Evolutionary conservation across 495 filamentous ascomycete genomes (phyloP).

Genomic region (Sphaerosporella brunnea): DNA sequence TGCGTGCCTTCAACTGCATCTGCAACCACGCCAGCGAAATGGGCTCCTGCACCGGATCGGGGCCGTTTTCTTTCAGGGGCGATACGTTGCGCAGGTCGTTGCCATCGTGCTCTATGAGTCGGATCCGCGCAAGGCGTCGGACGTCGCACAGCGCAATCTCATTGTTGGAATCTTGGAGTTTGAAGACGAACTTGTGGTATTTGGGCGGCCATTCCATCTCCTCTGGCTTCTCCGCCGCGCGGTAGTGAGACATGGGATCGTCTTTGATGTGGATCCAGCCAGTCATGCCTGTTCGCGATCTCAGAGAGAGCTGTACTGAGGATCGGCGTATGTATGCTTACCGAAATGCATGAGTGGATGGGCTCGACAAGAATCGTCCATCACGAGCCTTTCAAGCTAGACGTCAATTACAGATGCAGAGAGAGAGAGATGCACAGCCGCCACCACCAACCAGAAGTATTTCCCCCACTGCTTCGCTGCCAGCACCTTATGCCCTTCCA

Average conservation of each 20-base stretch:
- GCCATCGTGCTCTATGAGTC: conserved; percentile 63
- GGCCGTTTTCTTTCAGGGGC: conserved; percentile 81
- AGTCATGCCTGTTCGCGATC: conserved; percentile 15
- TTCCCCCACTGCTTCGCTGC: conserved; percentile 65
- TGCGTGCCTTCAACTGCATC: conserved; percentile 50
- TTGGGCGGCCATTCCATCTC: conserved; percentile 66
- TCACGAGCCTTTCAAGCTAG: conserved; percentile 30
- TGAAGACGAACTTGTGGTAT: conserved; percentile 69
- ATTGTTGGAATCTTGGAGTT: conserved; percentile 41
- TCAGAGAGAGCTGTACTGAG: background rate
- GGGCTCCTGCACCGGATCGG: conserved; percentile 66
- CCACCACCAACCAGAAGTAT: conserved; percentile 73
- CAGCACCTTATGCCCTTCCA: conserved; percentile 51
- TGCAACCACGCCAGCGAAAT: conserved; percentile 55
- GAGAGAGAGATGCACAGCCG: too few species aligned
- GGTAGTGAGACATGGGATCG: conserved; percentile 61
- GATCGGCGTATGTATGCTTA: conserved; percentile 39
- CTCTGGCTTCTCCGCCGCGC: conserved; percentile 39
- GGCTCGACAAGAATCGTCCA: too few species aligned
- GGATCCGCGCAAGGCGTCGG: conserved; percentile 56
- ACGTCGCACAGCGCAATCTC: conserved; percentile 73
- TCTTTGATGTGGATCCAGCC: conserved; percentile 79
- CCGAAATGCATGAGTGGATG: conserved; percentile 87
- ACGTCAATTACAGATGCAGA: too few species aligned
- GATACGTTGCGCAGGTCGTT: conserved; percentile 48